These are phyloP conservation scores for Artemisia tridentata DNA, from an alignment of 129 eudicot genomes.

Conservation along the genomic window DNA sequence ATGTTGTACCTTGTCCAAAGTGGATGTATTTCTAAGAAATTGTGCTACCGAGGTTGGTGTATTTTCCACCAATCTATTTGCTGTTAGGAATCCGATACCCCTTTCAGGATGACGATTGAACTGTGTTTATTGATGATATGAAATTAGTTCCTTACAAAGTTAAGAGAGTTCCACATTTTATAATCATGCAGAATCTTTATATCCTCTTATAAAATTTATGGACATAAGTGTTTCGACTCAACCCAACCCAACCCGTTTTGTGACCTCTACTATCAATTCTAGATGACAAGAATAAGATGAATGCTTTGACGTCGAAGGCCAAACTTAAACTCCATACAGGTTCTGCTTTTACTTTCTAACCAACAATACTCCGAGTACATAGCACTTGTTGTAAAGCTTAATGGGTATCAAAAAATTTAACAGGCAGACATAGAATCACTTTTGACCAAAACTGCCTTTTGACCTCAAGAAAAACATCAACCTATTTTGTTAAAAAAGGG, in stretches of 20 bases:
- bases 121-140: slow-evolving; percentile 38
- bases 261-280: background rate
- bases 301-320: background rate
- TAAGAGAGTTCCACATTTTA: background rate
- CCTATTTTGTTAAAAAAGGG: slow-evolving; percentile 8
- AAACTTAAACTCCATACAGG: background rate
- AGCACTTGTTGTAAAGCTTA: slow-evolving; percentile 13
- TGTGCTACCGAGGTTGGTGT: slow-evolving; percentile 78
- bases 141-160: slow-evolving; percentile 18
- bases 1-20: slow-evolving; percentile 65
- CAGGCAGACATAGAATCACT: slow-evolving; percentile 2
- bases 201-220: background rate
- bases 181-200: slow-evolving; percentile 1
- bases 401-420: slow-evolving; percentile 1
- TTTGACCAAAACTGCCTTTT: slow-evolving; percentile 8
- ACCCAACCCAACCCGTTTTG: too few relatives aligned
- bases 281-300: background rate
- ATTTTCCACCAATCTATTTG: slow-evolving; percentile 80
- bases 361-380: slow-evolving; percentile 2
- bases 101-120: slow-evolving; percentile 74
- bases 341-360: background rate
- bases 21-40: slow-evolving; percentile 73
- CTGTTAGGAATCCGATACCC: slow-evolving; percentile 72
- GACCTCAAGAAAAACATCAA: slow-evolving; percentile 17
- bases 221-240: too few relatives aligned